Evolutionary conservation across 2,329 filamentous ascomycete genomes (phyloP), one percentile per base, ranked within the genome.

Genomic region (Exophiala sideris): DNA sequence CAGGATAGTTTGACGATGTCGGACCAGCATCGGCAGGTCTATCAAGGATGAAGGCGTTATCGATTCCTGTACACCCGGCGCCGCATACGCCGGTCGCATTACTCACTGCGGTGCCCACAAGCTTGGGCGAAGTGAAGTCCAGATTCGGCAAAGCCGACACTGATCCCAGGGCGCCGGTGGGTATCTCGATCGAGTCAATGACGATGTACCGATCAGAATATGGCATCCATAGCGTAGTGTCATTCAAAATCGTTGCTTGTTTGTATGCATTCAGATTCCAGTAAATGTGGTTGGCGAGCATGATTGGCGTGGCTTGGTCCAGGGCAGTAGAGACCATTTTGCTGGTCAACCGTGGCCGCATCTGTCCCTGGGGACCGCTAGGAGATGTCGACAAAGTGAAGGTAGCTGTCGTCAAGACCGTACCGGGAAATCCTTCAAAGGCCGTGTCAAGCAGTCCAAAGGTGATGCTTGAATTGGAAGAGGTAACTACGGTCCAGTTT

Each of bases 11-110:
- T 3, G 69, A 68, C 10, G 58, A 59, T 51, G 66, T 62, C 6
- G 65, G 64, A 21, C 63, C 58, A 39, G 59, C 54, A 44, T 40
- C 44, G 11, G 63, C 57, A 2, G 71, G 71, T 14, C 73, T 71
- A 57, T 78, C 75, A 34, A 78, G 62, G 45, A 79, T 67, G 64
- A 73, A 79, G 58, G 74, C 75, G 55, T 76, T 77, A 79, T 92
- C 91, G 70, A 95, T 95, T 24, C 92, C 92, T 0, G 82, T 87
- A 76, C 92, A 97, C 70, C 83, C 83, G 60, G 78, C 80, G 12
- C 91, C 91, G 68, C 92, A 96, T 72, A 92, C 89, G 39, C 83
- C 84, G 7, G 78, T 60, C 2, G 91, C 74, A 47, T 83, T 77
- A 18, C 76, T 72, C 48, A 89, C 79, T 62, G 88, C 85, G 34